Percentiles rank a stretch among this genome's conserved stretches.
Evolutionary conservation across 768 basidiomycete genomes (phyloP).

Genomic region (Serendipita sp.): DNA sequence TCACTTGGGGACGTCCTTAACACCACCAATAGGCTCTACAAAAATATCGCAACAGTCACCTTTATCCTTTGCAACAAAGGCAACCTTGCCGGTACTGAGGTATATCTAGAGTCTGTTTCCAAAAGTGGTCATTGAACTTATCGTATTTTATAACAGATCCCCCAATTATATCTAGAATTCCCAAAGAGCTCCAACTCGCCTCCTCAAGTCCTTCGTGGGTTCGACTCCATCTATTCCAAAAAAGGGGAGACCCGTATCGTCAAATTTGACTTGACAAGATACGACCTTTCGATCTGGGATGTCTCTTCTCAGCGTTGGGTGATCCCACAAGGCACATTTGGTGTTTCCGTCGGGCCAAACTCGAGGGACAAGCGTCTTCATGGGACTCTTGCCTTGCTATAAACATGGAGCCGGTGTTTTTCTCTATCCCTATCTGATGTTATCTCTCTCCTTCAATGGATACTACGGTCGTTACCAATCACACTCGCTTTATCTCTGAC

Average conservation of each 20-base stretch:
- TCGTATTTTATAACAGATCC: background rate
- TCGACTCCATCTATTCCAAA: slow-evolving; percentile 12
- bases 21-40: background rate
- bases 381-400: slow-evolving; percentile 20
- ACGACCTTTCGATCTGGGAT: slow-evolving; percentile 36
- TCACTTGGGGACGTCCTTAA: background rate
- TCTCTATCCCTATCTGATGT: too few species aligned
- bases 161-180: slow-evolving; percentile 15
- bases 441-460: too few species aligned
- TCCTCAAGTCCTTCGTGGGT: slow-evolving; percentile 16
- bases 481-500: background rate
- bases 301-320: slow-evolving; percentile 35
- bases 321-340: slow-evolving; percentile 32
- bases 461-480: background rate
- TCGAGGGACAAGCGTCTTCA: slow-evolving; percentile 34
- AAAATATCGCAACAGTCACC: background rate
- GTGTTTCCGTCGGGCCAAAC: slow-evolving; percentile 31
- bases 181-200: slow-evolving; percentile 11
- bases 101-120: background rate
- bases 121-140: background rate
- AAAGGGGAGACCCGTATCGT: slow-evolving; percentile 11
- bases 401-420: too few species aligned
- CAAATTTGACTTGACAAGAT: slow-evolving; percentile 26
- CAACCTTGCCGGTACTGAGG: background rate
- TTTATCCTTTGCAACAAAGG: slow-evolving; percentile 8